Conservation (phyloP, 169 alveolate genomes). For the Toxoplasma gondii region DNA sequence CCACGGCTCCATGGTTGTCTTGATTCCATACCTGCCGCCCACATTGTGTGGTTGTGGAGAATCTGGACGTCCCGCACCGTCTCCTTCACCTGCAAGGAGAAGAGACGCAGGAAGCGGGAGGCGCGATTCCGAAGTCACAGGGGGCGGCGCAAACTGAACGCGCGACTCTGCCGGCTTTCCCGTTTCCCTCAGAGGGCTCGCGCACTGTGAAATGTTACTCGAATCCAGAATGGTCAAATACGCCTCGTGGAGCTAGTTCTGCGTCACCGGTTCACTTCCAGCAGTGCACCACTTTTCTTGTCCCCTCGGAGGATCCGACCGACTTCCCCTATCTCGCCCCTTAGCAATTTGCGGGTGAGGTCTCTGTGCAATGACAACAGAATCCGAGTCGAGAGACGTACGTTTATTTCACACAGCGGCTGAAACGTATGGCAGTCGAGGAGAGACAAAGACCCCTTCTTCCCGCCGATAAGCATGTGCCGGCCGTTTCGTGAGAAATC, state of each 20-base stretch:
- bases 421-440: conserved; percentile 71
- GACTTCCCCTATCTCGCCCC: too few relatives aligned
- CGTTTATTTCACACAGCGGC: conserved; percentile 31
- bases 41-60: conserved; percentile 62
- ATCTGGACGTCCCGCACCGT: conserved; percentile 62
- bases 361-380: too few relatives aligned
- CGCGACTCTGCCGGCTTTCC: not conserved
- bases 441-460: conserved; percentile 87
- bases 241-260: too few relatives aligned
- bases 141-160: not conserved
- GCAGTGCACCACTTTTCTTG: too few relatives aligned
- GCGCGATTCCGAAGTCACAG: not conserved
- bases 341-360: too few relatives aligned
- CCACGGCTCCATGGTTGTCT: too few relatives aligned
- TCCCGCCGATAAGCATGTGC: conserved; percentile 87
- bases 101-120: not conserved
- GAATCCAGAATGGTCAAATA: too few relatives aligned
- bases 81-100: conserved; percentile 58
- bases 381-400: not conserved
- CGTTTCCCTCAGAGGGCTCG: not conserved
- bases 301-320: too few relatives aligned
- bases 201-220: not conserved
- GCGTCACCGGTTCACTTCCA: too few relatives aligned
- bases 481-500: conserved; percentile 88
- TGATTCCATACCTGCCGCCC: conserved; percentile 57